phyloP scores from a whole-genome alignment of 2,329 filamentous ascomycete species.

The Didymella arachidicola region DNA sequence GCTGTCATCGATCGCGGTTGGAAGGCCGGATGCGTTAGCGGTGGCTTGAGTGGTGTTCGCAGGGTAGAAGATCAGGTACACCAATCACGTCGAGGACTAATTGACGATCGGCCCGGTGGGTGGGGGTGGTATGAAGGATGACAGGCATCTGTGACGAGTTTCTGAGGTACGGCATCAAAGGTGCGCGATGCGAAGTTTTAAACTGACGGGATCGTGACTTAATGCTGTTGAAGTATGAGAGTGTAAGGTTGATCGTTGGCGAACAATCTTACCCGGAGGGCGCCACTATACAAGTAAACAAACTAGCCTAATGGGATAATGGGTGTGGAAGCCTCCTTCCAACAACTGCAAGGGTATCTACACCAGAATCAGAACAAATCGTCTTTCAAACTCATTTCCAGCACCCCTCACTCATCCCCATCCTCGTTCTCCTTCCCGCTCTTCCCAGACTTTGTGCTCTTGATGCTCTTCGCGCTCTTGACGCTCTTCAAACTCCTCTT shows the following conservation, averaged over 20 bases:
- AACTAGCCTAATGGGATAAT: no score
- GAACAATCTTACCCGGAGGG: no score
- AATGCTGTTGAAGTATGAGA: no score
- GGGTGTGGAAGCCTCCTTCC: no score
- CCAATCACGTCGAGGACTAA: slow-evolving; percentile 4
- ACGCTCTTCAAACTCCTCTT: slow-evolving; percentile 46
- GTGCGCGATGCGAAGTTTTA: no score
- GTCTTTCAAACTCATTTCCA: no score
- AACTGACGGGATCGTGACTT: no score
- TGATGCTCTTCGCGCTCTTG: slow-evolving; percentile 20
- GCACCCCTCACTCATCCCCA: background rate
- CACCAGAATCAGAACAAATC: background rate
- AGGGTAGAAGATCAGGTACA: slow-evolving; percentile 8
- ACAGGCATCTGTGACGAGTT: background rate
- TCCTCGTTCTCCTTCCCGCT: background rate
- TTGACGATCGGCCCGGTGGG: slow-evolving; percentile 13
- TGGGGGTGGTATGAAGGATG: slow-evolving; percentile 12
- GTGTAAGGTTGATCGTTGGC: no score
- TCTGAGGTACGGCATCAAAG: no score
- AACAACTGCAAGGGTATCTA: background rate
- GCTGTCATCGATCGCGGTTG: slow-evolving; percentile 18
- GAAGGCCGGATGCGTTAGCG: slow-evolving; percentile 2
- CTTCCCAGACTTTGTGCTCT: background rate
- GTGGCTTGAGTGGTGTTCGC: slow-evolving; percentile 13
- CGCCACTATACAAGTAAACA: no score